Evolutionary conservation across 805 yeast species (phyloP).

Genomic region (Lipomyces mesembrius): DNA sequence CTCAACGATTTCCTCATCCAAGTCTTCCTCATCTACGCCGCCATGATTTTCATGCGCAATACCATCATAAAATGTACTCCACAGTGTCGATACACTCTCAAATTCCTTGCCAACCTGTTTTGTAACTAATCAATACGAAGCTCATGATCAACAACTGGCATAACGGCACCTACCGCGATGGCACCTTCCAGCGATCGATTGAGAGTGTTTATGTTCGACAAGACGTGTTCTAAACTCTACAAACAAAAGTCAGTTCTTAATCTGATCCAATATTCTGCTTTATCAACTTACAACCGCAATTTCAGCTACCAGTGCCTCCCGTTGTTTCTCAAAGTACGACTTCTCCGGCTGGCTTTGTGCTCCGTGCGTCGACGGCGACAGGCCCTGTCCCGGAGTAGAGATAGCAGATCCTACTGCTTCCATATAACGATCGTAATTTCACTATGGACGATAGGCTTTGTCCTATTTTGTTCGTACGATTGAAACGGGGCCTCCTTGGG

Average conservation of each 20-base stretch:
- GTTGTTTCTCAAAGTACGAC: slow-evolving; percentile 60
- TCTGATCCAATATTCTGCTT: background rate
- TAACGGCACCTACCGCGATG: slow-evolving; percentile 53
- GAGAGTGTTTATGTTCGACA: slow-evolving; percentile 64
- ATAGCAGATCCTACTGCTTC: slow-evolving; percentile 1
- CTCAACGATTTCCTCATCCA: slow-evolving; percentile 22
- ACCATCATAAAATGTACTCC: slow-evolving; percentile 70
- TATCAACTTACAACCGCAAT: slow-evolving; percentile 49
- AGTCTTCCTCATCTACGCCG: slow-evolving; percentile 19
- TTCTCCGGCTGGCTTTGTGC: slow-evolving; percentile 15
- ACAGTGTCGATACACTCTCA: slow-evolving; percentile 68
- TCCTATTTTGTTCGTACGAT: no score
- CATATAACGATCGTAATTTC: background rate
- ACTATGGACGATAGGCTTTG: background rate
- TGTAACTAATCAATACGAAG: background rate
- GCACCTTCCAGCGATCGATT: slow-evolving; percentile 70
- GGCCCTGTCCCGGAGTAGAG: slow-evolving; percentile 4
- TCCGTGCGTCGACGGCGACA: slow-evolving; percentile 4
- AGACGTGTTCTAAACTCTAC: slow-evolving; percentile 61
- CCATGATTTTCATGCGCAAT: slow-evolving; percentile 28
- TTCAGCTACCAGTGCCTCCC: slow-evolving; percentile 63
- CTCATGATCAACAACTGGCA: background rate
- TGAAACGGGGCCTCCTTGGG: no score
- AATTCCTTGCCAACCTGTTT: slow-evolving; percentile 66
- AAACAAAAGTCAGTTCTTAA: background rate